Evolutionary conservation across 1,139 yeast species (phyloP).

Genomic region (Diutina scorzettiae): DNA sequence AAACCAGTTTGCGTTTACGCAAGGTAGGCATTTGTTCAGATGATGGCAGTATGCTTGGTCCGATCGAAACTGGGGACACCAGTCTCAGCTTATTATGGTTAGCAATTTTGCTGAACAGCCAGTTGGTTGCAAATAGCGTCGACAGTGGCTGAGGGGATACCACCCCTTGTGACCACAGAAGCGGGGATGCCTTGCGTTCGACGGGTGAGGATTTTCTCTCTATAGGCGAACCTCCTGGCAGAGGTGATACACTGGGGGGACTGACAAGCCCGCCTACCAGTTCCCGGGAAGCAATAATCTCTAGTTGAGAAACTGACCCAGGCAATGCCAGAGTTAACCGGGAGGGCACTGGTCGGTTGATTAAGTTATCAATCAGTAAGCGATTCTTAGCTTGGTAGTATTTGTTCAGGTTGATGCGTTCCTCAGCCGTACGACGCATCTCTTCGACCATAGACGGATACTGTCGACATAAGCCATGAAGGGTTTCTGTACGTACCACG

Average conservation of each 20-base stretch:
- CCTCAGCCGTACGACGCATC: slow-evolving; percentile 48
- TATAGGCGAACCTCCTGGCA: not conserved
- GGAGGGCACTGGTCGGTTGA: not conserved
- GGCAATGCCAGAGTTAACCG: not conserved
- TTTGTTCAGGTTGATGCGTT: slow-evolving; percentile 19
- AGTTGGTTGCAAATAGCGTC: not conserved
- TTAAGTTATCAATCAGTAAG: not conserved
- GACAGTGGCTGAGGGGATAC: not conserved
- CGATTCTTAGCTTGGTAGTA: slow-evolving; percentile 1
- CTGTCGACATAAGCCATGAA: slow-evolving; percentile 39
- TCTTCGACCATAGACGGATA: slow-evolving; percentile 50
- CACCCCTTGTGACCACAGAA: not conserved
- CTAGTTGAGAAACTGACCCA: not conserved
- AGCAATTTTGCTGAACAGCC: not conserved
- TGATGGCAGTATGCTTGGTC: not conserved
- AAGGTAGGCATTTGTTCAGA: not conserved
- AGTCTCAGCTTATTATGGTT: not conserved
- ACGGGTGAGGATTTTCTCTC: not conserved
- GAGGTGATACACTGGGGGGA: not conserved
- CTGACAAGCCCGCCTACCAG: not conserved
- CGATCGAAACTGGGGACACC: not conserved
- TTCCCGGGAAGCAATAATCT: not conserved
- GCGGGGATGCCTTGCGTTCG: not conserved
- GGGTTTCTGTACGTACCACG: slow-evolving; percentile 41
- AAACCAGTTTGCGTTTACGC: slow-evolving; percentile 9